Base-by-base conservation (phyloP, 495 filamentous ascomycete genomes). In the Penicillium angulare region DNA sequence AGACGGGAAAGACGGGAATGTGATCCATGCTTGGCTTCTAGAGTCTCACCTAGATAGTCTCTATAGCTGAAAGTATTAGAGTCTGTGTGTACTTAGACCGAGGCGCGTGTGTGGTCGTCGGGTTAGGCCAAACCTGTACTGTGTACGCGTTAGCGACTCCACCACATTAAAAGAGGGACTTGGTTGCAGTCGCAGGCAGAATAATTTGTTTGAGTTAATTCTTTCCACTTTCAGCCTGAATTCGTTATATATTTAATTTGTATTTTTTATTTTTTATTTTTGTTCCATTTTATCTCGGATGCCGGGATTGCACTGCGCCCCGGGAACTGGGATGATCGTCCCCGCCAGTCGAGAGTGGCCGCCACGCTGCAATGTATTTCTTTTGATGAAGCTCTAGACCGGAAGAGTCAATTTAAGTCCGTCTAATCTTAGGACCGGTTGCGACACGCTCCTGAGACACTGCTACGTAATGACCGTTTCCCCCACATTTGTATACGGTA, bases 101-200 rank as follows among this genome's bases (percentile, higher is more conserved):
- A 31, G n/a, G 20, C 17, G 16, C 20, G 38, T 7, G 38, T 41
- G 17, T 34, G 18, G 41, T 38, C n/a, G n/a, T n/a, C n/a, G n/a
- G n/a, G n/a, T 47, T 36, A 31, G 27, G 13, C 27, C 27, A 31
- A 31, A 31, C 27, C 27, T 6, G 27, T 31, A 31, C 27, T 31
- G 8, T 6, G 22, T 22, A 41, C 55, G 54, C 58, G 54, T 61
- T 46, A 41, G 17, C 49, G 53, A 42, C 55, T 61, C 55, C 59
- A 61, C 58, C 32, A n/a, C n/a, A 47, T 20, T 20, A 22, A 27
- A 20, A 7, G 22, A 39, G 26, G 18, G 43, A 15, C 3, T 35
- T n/a, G 47, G 34, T 39, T 32, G 48, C 31, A 41, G 34, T 39
- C 24, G 48, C 31, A 47, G 48, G 53, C 53, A 51, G 47, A 56